These are phyloP conservation scores for Polytolypa hystricis DNA, from an alignment of 2,329 filamentous ascomycete species.

Conservation along the genomic window DNA sequence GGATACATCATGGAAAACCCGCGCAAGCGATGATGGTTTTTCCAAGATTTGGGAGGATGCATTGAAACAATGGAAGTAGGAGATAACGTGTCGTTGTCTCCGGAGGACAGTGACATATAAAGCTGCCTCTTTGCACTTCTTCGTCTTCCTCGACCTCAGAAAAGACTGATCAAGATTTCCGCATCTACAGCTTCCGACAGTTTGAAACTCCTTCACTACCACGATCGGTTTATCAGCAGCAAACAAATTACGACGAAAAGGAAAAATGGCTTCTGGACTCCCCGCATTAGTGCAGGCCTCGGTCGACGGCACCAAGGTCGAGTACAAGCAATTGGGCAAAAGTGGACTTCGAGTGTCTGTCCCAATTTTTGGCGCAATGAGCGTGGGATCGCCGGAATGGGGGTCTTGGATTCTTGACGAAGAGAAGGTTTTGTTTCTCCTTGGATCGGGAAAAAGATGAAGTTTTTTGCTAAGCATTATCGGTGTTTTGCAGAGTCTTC, in stretches of 20 bases:
- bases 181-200: no score
- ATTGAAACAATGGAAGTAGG: background rate
- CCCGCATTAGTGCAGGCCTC: background rate
- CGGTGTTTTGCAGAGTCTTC: conserved; percentile 9
- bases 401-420: conserved; percentile 9
- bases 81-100: background rate
- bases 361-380: conserved; percentile 16
- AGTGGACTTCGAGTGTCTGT: conserved; percentile 17
- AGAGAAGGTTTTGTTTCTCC: conserved; percentile 6
- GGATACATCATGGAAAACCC: background rate
- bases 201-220: no score
- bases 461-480: no score
- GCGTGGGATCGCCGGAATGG: conserved; percentile 9
- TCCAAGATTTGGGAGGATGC: background rate
- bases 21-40: background rate
- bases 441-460: no score
- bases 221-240: background rate
- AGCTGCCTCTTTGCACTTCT: background rate
- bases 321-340: conserved; percentile 10
- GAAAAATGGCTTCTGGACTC: background rate
- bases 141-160: background rate
- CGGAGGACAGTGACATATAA: background rate
- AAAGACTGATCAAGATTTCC: background rate
- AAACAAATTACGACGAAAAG: background rate
- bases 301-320: conserved; percentile 4